Evolutionary conservation across 2,329 filamentous ascomycete genomes (phyloP).

Genomic region (Mollisiaceae sp.): DNA sequence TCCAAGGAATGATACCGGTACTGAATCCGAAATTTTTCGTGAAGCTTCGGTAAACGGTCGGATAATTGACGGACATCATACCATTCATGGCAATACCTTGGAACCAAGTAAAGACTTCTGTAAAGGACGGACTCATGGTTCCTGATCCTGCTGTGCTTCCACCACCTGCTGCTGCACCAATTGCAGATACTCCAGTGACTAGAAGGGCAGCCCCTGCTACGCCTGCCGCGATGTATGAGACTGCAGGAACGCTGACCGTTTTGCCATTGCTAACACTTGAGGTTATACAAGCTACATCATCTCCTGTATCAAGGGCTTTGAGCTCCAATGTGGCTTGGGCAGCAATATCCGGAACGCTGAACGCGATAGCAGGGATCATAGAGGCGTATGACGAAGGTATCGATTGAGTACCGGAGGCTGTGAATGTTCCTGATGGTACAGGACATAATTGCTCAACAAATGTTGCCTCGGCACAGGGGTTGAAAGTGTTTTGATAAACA

Average conservation of each 20-base stretch:
- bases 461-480: constrained; percentile 75
- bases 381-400: constrained; percentile 75
- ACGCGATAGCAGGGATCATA: constrained; percentile 86
- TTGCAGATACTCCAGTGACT: constrained; percentile 73
- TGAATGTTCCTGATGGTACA: constrained; percentile 76
- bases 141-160: constrained; percentile 59
- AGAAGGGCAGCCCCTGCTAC: constrained; percentile 84
- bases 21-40: constrained; percentile 94
- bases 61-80: constrained; percentile 92
- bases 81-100: constrained; percentile 94
- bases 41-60: constrained; percentile 86
- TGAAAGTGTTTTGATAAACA: constrained; percentile 80
- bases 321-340: constrained; percentile 83
- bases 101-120: constrained; percentile 86
- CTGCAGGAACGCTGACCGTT: constrained; percentile 73
- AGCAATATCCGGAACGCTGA: constrained; percentile 87
- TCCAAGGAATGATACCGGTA: constrained; percentile 82
- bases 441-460: constrained; percentile 81
- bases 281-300: constrained; percentile 79
- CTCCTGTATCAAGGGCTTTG: constrained; percentile 60
- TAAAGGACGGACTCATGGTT: constrained; percentile 80
- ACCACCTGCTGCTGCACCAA: constrained; percentile 61
- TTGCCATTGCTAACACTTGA: constrained; percentile 88
- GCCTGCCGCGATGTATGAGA: constrained; percentile 83
- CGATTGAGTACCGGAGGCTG: constrained; percentile 71